These are phyloP conservation scores for Ustilago crameri DNA, from an alignment of 1,284 basidiomycete genomes.

Conservation along the genomic window DNA sequence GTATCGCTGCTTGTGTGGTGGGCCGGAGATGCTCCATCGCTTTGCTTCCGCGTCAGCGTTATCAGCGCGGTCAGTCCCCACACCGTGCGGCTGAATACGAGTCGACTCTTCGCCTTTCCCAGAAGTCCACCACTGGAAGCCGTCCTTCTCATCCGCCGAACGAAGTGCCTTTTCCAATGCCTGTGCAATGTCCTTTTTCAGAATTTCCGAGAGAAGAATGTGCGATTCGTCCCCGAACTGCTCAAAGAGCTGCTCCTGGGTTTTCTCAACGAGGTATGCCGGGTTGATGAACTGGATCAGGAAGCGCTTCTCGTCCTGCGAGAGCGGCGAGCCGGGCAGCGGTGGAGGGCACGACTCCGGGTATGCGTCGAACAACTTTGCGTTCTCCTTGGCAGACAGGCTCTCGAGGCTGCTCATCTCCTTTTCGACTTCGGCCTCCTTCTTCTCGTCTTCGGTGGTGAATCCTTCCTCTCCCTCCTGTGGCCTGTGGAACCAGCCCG, in stretches of 20 bases:
- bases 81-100: conserved; percentile 56
- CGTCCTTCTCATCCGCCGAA: conserved; percentile 75
- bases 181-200: conserved; percentile 58
- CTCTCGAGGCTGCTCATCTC: conserved; percentile 61
- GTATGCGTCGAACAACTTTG: conserved; percentile 74
- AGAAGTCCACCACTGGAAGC: conserved; percentile 62
- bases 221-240: conserved; percentile 90
- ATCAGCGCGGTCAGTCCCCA: conserved; percentile 32
- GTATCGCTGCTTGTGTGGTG: conserved; percentile 94
- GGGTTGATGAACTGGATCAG: conserved; percentile 81
- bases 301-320: conserved; percentile 59
- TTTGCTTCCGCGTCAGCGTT: conserved; percentile 24
- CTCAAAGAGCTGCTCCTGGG: conserved; percentile 81
- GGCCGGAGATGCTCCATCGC: conserved; percentile 81
- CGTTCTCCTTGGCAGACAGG: conserved; percentile 76
- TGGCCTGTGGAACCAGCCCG: conserved; percentile 90
- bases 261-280: conserved; percentile 84
- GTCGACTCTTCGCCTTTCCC: conserved; percentile 42
- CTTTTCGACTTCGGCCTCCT: conserved; percentile 58
- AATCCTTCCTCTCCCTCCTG: conserved; percentile 91
- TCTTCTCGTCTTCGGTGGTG: conserved; percentile 73
- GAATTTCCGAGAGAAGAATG: conserved; percentile 74
- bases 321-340: conserved; percentile 61
- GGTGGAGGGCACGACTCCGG: conserved; percentile 46
- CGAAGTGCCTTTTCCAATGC: conserved; percentile 57